Percentiles rank a stretch among this genome's conserved stretches.
Conservation (phyloP, 2,329 filamentous ascomycete species). For the Trichoderma sp. region DNA sequence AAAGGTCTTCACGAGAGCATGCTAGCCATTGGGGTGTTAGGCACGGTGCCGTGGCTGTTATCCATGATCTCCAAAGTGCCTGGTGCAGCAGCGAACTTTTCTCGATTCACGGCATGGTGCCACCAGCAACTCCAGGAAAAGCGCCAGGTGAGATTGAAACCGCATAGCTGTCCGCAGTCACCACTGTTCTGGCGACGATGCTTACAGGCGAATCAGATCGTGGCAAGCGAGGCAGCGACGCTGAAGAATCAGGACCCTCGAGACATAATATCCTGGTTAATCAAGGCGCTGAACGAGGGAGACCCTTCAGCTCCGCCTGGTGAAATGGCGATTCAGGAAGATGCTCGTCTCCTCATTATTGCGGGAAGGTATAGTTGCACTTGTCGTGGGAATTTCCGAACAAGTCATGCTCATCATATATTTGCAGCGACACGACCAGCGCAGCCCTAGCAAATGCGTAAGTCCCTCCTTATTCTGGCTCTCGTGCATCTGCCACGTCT, state of each 20-base stretch:
- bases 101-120: constrained; percentile 37
- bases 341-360: constrained; percentile 22
- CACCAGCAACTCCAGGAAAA: constrained; percentile 32
- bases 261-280: constrained; percentile 21
- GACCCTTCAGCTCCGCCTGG: constrained; percentile 14
- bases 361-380: constrained; percentile 11
- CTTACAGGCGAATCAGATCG: neutral
- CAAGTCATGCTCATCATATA: neutral
- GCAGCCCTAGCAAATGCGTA: constrained; percentile 18
- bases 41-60: constrained; percentile 11
- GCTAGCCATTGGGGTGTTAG: constrained; percentile 4
- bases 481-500: no score
- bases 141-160: neutral
- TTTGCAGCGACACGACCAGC: constrained; percentile 4
- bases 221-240: neutral
- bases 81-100: constrained; percentile 39
- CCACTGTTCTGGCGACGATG: neutral
- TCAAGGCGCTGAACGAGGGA: constrained; percentile 10
- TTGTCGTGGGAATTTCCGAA: neutral
- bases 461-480: neutral
- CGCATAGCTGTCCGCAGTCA: no score
- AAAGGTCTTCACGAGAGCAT: constrained; percentile 17
- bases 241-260: constrained; percentile 7
- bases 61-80: constrained; percentile 42
- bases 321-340: constrained; percentile 21